Evolutionary conservation across 2,329 filamentous ascomycete genomes (phyloP), one percentile per base, ranked within the genome.

Genomic region (Aureobasidium melanogenum): DNA sequence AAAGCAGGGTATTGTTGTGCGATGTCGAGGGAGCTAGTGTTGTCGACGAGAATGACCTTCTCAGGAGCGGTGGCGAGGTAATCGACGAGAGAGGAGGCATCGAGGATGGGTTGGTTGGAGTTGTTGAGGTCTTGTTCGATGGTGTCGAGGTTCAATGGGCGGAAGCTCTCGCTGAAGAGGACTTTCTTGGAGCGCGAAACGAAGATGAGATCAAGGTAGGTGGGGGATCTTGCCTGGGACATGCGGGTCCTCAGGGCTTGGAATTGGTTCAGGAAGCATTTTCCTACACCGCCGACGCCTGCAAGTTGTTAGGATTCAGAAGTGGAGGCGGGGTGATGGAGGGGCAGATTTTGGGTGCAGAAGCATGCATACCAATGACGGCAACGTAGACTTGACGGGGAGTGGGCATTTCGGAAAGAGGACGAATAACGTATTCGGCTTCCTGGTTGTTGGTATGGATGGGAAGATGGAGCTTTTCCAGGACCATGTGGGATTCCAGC

Each of bases 201-300:
- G 76, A 95, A 89, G 78, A 92, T 84, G 59, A 97, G 85, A 62
- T 83, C 86, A 63, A 96, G 82, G 74, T 86, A 85, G 58, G 84
- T 85, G 7, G 84, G 82, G 41, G 85, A 68, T 61, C 72, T 71
- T 6, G 74, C 72, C 61, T 75, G 73, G 19, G 75, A 74, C 59
- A 80, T 85, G 64, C 88, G 84, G 65, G 82, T 78, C 54, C 84
- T 80, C 63, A 94, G 82, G 63, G 78, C 72, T 66, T 87, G 80
- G 62, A 97, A 85, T 76, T 97, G 94, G 67, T 81, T 80, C 65
- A 97, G 84, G 80, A 97, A 97, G 77, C 85, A 85, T 76, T 92
- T 92, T 70, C 94, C 94, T 64, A 97, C 94, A 66, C 93, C 93
- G 68, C 94, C 94, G 69, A 88, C 89, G 71, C 94, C 92, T 95